Conservation (phyloP, 768 basidiomycete genomes). For the Pseudohyphozyma bogoriensis region DNA sequence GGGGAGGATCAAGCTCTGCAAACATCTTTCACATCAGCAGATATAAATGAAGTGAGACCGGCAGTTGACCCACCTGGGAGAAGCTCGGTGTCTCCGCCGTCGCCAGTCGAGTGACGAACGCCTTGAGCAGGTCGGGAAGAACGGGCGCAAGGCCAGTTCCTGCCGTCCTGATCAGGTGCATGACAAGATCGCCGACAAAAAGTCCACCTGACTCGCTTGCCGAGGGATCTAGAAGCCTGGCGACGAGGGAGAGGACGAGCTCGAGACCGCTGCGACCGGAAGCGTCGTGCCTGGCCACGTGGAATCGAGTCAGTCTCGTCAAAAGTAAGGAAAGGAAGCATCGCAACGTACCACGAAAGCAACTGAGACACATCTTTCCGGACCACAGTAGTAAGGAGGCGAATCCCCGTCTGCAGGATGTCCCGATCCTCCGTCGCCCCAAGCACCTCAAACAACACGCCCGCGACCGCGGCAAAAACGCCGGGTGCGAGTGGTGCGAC, state of each 20-base stretch:
- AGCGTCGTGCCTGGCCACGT: slow-evolving; percentile 42
- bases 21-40: background rate
- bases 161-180: slow-evolving; percentile 76
- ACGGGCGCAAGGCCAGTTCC: slow-evolving; percentile 72
- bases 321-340: background rate
- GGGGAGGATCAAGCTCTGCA: slow-evolving; percentile 75
- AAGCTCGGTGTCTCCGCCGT: slow-evolving; percentile 84
- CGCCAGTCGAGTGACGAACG: slow-evolving; percentile 68
- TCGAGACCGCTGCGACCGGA: slow-evolving; percentile 65
- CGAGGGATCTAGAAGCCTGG: slow-evolving; percentile 57
- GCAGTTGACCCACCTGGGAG: slow-evolving; percentile 64
- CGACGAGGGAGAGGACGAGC: slow-evolving; percentile 62
- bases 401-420: slow-evolving; percentile 54
- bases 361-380: slow-evolving; percentile 79
- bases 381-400: slow-evolving; percentile 69
- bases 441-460: slow-evolving; percentile 61
- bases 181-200: slow-evolving; percentile 86
- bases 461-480: slow-evolving; percentile 65
- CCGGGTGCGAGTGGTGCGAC: slow-evolving; percentile 50
- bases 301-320: background rate
- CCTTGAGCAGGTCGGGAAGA: slow-evolving; percentile 73
- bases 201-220: slow-evolving; percentile 88
- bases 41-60: background rate
- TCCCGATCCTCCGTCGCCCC: slow-evolving; percentile 71
- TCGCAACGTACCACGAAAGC: slow-evolving; percentile 54